These are phyloP conservation scores for Fusarium pseudoanthophilum DNA, from an alignment of 2,329 filamentous ascomycete species.

Conservation along the genomic window DNA sequence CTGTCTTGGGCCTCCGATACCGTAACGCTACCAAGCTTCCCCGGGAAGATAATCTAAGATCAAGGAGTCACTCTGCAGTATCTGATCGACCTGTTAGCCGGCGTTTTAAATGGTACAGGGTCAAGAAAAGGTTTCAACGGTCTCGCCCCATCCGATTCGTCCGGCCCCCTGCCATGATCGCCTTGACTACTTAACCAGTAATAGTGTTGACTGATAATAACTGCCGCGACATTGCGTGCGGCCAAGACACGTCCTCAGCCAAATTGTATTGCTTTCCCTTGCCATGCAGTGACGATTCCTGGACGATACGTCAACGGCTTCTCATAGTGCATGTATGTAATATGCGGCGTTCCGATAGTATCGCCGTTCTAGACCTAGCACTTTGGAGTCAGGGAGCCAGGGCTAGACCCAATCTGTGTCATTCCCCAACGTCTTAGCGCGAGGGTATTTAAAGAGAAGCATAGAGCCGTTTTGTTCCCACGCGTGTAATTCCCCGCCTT, in stretches of 20 bases:
- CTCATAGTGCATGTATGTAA: not conserved
- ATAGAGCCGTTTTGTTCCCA: conserved; percentile 17
- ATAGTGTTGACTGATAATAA: not conserved
- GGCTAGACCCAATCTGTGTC: not conserved
- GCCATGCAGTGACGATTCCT: not conserved
- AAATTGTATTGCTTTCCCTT: not conserved
- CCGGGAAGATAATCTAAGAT: no score
- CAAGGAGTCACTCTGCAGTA: not conserved
- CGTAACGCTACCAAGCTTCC: not conserved
- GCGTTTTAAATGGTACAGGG: not conserved
- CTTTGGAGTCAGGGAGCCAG: not conserved
- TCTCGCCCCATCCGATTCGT: not conserved
- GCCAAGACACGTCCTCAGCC: conserved; percentile 1
- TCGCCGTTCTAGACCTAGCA: not conserved
- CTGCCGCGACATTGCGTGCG: not conserved
- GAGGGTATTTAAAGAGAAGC: conserved; percentile 14
- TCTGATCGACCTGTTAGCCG: not conserved
- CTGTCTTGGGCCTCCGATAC: not conserved
- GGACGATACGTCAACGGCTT: not conserved
- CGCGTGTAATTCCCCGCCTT: conserved; percentile 1
- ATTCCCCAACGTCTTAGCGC: conserved; percentile 6
- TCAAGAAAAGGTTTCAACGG: not conserved
- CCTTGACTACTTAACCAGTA: not conserved
- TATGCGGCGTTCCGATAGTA: not conserved
- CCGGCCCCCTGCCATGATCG: not conserved